Evolutionary conservation across 768 basidiomycete genomes (phyloP), one percentile per base, ranked within the genome.

Genomic region (Boletus tomentosulus): DNA sequence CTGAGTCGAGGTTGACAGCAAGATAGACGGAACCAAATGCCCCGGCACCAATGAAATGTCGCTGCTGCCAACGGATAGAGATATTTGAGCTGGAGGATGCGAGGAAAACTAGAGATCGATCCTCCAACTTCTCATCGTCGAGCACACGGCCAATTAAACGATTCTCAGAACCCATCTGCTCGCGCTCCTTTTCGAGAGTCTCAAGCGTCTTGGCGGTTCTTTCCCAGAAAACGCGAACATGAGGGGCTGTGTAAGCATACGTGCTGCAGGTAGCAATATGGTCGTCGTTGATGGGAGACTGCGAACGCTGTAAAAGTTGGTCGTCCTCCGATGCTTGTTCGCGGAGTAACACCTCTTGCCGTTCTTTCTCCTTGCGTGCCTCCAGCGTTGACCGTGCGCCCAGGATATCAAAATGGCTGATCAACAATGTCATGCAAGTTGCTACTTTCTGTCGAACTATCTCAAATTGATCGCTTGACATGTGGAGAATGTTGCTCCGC

Each of bases 21-120:
- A 93, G 83, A 69, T 98, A 99, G n/a, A 99, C 97, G n/a, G 92
- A 96, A 22, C 97, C 97, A 70, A 97, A 98, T 9, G 97, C 95
- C 15, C 97, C 97, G n/a, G 94, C 86, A 48, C 96, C 97, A 61
- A 99, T 98, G 74, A 98, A 98, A 54, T 89, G 85, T 13, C 96
- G 94, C 73, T 99, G 97, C 68, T 98, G 96, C 97, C 97, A 99
- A 38, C 91, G 84, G 56, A 98, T 87, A 3, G 93, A 91, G 57
- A 98, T 92, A 62, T 96, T 97, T 27, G 93, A 94, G 38, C 86
- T 86, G n/a, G 92, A 92, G 2, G 93, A 93, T 1, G 97, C 97
- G 38, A 99, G 81, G 77, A 94, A 96, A 6, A 94, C 86, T 44
- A 97, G 76, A 0, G 96, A 93, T 44, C 92, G 84, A 68, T 99